Evolutionary conservation across 2,329 filamentous ascomycete species (phyloP).

Genomic region (Sordariomycetes sp.): DNA sequence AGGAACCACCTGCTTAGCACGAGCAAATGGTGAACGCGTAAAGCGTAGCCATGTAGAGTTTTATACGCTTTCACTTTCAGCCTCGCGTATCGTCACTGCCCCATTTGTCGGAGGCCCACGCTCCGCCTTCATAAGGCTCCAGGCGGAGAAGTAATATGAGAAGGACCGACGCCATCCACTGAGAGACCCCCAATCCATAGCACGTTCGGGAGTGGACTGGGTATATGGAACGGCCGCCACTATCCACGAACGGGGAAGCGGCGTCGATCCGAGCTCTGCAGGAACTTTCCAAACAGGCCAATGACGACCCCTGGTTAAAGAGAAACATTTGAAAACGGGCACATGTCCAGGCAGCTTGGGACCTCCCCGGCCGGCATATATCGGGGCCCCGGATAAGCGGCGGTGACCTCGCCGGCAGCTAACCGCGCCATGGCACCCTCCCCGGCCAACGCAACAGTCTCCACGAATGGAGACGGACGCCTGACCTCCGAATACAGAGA

Average conservation of each 20-base stretch:
- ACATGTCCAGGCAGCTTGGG: neutral
- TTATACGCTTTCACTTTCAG: neutral
- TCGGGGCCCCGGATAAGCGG: neutral
- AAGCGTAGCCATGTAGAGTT: neutral
- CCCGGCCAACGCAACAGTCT: neutral
- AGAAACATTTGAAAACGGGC: neutral
- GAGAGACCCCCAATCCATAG: neutral
- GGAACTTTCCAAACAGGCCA: neutral
- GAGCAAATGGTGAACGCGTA: neutral
- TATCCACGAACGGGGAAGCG: neutral
- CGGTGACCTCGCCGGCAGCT: neutral
- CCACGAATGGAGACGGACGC: neutral
- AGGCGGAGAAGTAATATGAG: constrained; percentile 1
- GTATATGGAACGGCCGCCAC: neutral
- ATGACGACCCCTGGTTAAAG: neutral
- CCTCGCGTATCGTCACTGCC: neutral
- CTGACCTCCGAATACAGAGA: neutral
- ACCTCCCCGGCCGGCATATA: neutral
- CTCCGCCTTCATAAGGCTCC: neutral
- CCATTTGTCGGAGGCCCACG: constrained; percentile 1
- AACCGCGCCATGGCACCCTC: neutral
- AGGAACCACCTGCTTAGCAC: neutral
- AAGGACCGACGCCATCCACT: neutral
- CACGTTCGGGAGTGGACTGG: neutral
- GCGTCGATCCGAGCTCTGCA: neutral